Evolutionary conservation across 495 filamentous ascomycete genomes (phyloP), one percentile per base, ranked within the genome.

Genomic region (Penicillium longicatenatum): DNA sequence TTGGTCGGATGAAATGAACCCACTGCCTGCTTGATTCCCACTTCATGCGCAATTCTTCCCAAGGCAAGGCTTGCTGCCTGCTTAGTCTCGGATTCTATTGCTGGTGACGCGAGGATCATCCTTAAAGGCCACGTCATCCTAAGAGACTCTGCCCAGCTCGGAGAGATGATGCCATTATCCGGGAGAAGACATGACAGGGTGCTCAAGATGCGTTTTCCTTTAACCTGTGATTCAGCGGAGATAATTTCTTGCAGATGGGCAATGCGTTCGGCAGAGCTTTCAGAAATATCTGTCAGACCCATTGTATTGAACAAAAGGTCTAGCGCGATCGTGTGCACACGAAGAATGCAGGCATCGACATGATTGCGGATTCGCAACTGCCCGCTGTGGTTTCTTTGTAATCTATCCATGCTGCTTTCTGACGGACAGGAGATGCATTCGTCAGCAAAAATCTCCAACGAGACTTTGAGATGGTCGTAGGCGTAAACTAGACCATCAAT

Each of bases 21-120:
- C 24, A 49, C 30, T 19, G 54, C 54, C 12, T 56, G 54, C 54
- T 29, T 49, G 42, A 56, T 46, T 10, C 45, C 54, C 33, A 37
- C 30, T 14, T 56, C 26, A 19, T 56, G 39, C 16, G 54, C 31
- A 41, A 56, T 50, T 12, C 30, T 49, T 16, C 4, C n/a, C 30
- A 56, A 26, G 9, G 30, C 30, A 0, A 14, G 10, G n/a, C n/a
- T 49, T 12, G 54, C 45, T 10, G 30, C 41, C 17, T 19, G 8
- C 45, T 30, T 56, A 4, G 45, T 11, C 6, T 20, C 24, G 1
- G 16, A 14, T 3, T 29, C 41, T 8, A 19, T 21, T 16, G 54
- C 43, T 2, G 44, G 19, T 10, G 54, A 47, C 10, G 11, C 21
- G 6, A 56, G 24, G 10, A 56, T 42, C 30, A 44, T 37, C 4